Base-by-base conservation (phyloP, 2,329 filamentous ascomycete genomes). In the Ophiostoma sp. region DNA sequence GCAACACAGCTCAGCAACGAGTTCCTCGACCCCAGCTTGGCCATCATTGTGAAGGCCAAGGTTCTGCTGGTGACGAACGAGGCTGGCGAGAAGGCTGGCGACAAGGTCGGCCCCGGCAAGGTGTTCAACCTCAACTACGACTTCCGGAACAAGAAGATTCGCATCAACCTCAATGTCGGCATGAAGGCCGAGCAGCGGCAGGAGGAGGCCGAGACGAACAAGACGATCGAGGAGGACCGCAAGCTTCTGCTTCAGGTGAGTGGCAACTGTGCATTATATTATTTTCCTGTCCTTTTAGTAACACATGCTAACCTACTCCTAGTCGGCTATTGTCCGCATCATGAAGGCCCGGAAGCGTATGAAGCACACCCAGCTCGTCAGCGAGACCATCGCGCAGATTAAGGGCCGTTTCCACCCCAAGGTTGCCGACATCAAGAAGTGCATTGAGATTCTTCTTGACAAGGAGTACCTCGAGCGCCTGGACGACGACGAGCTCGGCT, bases 271-370 rank as follows among this genome's bases (percentile, higher is more conserved):
- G 11, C 19, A 57, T 70, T 72, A 6, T 57, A 8, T 71, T 45
- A 6, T 72, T 22, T 59, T 52, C 8, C 39, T 45, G 9, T 17
- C 12, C 64, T 39, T 33, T 63, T 57, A 5, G 17, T 33, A 33
- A 1, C 12, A 17, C 45, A 28, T 22, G 17, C 75, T 79, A 75
- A 79, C 74, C 31, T 8, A 66, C 9, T 15, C 70, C 11, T 77
- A 99, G 95, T 98, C 96, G 75, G 95, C 95, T 31, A 98, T 99
- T 82, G 96, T 99, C 73, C 93, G 96, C 80, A 98, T 99, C 85
- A 99, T 99, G 96, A 99, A 99, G 86, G 97, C 95, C 3, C 92
- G 96, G 75, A 98, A 99, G 90, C 93, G 92, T 85, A 97, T 98
- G 93, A 98, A 98, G 89, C 95, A 99, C 84, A 91, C 92, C 75